These are phyloP conservation scores for Penicillium sp. DNA, from an alignment of 2,329 filamentous ascomycete species.

Conservation along the genomic window DNA sequence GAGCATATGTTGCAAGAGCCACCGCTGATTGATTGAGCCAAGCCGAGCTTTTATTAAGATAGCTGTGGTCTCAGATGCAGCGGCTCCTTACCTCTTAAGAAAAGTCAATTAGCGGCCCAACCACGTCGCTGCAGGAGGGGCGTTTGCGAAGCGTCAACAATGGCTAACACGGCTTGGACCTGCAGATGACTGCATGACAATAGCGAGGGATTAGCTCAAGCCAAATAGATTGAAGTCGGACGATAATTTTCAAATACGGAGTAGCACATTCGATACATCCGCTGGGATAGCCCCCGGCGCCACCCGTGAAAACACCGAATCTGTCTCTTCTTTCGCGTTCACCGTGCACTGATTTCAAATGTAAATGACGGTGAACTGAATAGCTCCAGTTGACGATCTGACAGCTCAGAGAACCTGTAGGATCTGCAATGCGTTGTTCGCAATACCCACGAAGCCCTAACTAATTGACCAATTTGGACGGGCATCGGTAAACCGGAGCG, in stretches of 20 bases:
- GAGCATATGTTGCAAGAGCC: slow-evolving; percentile 2
- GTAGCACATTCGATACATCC: slow-evolving; percentile 6
- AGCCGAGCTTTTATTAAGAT: slow-evolving; percentile 7
- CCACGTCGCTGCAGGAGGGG: slow-evolving; percentile 8
- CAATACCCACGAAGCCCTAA: neutral
- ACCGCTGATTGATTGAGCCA: slow-evolving; percentile 13
- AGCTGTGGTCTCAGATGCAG: slow-evolving; percentile 19
- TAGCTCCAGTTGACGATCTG: neutral
- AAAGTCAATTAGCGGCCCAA: slow-evolving; percentile 20
- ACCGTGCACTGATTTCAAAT: neutral
- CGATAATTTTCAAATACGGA: neutral
- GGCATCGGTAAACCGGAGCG: too few species aligned
- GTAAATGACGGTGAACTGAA: neutral
- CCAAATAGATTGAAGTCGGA: neutral
- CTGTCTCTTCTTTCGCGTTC: neutral
- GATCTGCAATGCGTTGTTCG: neutral
- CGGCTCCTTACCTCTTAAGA: slow-evolving; percentile 13
- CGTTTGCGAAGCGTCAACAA: slow-evolving; percentile 12
- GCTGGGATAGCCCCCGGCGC: slow-evolving; percentile 4
- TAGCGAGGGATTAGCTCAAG: neutral
- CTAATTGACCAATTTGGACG: too few species aligned
- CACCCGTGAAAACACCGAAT: slow-evolving; percentile 1
- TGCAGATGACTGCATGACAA: slow-evolving; percentile 2
- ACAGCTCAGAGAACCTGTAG: neutral
- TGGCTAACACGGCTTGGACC: slow-evolving; percentile 4